A percentile compares a stretch with the other conserved stretches of the same genome.
These are phyloP conservation scores for Talaromyces sp. DNA, from an alignment of 2,329 filamentous ascomycete species.

Conservation along the genomic window DNA sequence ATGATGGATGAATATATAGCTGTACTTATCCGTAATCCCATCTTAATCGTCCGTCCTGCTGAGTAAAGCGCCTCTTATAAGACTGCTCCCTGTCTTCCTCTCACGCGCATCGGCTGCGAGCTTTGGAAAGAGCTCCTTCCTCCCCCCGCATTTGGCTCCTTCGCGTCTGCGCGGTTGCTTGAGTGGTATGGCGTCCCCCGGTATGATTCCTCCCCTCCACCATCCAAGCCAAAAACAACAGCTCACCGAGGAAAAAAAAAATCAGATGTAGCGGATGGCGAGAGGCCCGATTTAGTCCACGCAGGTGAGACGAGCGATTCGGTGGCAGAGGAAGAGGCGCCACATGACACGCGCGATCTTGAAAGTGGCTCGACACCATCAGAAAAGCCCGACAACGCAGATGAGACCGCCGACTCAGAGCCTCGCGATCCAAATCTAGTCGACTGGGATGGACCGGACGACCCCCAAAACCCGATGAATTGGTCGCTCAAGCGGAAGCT, in stretches of 20 bases:
- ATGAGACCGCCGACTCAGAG: neutral
- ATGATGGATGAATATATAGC: neutral
- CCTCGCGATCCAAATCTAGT: slow-evolving; percentile 46
- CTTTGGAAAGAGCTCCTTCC: neutral
- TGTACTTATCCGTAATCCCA: neutral
- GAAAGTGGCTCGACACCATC: slow-evolving; percentile 3
- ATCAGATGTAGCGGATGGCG: neutral
- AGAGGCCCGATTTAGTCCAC: neutral
- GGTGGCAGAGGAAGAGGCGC: neutral
- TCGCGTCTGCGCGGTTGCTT: neutral
- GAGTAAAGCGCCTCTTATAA: neutral
- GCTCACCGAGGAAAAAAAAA: neutral
- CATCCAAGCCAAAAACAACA: neutral
- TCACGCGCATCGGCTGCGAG: neutral
- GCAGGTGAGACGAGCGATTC: neutral
- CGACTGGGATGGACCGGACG: slow-evolving; percentile 55
- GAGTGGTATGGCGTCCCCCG: neutral
- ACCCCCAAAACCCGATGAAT: slow-evolving; percentile 56
- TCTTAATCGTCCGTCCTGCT: neutral
- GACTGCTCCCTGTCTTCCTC: neutral
- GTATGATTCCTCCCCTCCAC: neutral
- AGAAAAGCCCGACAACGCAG: neutral
- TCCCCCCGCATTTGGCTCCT: neutral
- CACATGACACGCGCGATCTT: neutral
- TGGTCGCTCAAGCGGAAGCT: slow-evolving; percentile 48